A percentile compares a stretch with the other conserved stretches of the same genome.
Conservation (phyloP, 352 stramenopile species). For the Blastocystis sp. region DNA sequence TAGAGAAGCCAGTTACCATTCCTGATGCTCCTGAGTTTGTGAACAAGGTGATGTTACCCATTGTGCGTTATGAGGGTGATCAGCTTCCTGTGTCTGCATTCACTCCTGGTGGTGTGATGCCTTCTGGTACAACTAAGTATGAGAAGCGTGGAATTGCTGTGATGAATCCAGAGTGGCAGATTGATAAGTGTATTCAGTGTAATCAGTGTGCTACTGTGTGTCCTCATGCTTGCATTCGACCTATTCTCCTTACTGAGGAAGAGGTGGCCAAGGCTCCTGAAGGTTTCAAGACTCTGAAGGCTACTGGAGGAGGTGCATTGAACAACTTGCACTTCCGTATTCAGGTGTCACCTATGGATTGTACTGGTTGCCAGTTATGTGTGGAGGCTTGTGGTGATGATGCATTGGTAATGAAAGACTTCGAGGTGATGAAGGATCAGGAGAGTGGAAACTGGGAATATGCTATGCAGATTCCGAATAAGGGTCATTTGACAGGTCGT, state of each 20-base stretch:
- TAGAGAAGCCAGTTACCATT: conserved; percentile 68
- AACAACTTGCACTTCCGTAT: no score
- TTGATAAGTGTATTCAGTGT: conserved; percentile 68
- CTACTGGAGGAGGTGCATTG: conserved; percentile 65
- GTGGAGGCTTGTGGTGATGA: conserved; percentile 69
- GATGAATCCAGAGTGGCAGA: conserved; percentile 47
- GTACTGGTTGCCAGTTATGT: conserved; percentile 70
- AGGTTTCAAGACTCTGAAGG: conserved; percentile 69
- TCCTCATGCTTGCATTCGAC: conserved; percentile 69
- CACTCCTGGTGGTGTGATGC: conserved; percentile 68
- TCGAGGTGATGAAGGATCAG: no score
- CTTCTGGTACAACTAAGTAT: conserved; percentile 67
- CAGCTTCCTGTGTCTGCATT: conserved; percentile 32
- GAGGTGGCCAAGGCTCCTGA: conserved; percentile 67
- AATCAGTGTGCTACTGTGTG: conserved; percentile 71
- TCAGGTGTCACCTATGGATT: no score
- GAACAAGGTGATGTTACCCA: conserved; percentile 51
- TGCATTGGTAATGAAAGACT: conserved; percentile 69
- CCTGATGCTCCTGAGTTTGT: conserved; percentile 56
- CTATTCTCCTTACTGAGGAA: conserved; percentile 69
- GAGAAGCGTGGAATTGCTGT: no score
- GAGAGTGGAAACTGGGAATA: conserved; percentile 68
- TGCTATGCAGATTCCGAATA: conserved; percentile 66
- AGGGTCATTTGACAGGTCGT: conserved; percentile 68
- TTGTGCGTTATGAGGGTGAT: conserved; percentile 62